Evolutionary conservation across 139 green algal genomes (phyloP), one percentile per base, ranked within the genome.

Genomic region (Chlorella sp.): DNA sequence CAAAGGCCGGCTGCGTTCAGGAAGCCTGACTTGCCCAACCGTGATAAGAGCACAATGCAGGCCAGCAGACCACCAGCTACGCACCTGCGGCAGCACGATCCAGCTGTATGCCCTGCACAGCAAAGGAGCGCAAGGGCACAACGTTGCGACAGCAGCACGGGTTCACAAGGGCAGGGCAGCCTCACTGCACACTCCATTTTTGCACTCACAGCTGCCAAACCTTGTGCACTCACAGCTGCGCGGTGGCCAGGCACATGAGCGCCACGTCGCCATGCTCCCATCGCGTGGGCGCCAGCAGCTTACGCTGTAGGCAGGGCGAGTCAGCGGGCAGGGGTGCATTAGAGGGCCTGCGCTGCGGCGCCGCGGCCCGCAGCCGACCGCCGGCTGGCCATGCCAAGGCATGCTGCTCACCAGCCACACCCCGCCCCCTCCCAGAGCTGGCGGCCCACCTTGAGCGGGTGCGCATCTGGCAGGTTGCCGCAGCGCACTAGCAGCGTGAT

Each of bases 401-500:
- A n/a, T n/a, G n/a, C n/a, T n/a, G n/a, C n/a, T n/a, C n/a, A n/a
- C n/a, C n/a, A n/a, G n/a, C n/a, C n/a, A n/a, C n/a, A n/a, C n/a
- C n/a, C n/a, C n/a, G n/a, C n/a, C n/a, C 69, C 72, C 36, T 3
- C 36, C 19, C 68, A 34, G 17, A n/a, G 1, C 20, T 28, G 1
- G 4, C 40, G 38, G 26, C 73, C 36, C 41, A 41, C 72, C 72
- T 78, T 87, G 30, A 67, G 44, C 0, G 80, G 85, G 68, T 54
- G 86, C 38, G 85, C 83, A 19, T 67, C 62, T 32, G 85, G 81
- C 78, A 96, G 96, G 92, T 98, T 97, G 64, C 93, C 96, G 60
- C 89, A 94, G 85, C 96, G 95, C 40, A 97, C 88, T 19, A 98
- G 87, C 77, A 99, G 91, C 44, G 95, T 96, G 8, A 96, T 67